Evolutionary conservation across 73 alveolate species (phyloP).

Genomic region (Symbiodinium natans): DNA sequence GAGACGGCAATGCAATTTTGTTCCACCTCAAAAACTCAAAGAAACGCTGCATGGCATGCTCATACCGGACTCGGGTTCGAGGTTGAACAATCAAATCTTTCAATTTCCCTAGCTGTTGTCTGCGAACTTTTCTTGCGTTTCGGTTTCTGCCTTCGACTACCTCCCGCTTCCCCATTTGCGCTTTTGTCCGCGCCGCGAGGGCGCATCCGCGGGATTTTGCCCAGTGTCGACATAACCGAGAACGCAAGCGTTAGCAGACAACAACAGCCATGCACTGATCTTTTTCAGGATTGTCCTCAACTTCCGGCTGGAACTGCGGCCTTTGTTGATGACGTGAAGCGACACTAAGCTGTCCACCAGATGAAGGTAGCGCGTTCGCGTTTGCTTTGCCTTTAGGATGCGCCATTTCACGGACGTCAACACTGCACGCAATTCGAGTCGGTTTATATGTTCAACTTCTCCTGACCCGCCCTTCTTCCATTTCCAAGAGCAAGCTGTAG

Average conservation of each 20-base stretch:
- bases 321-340: neutral
- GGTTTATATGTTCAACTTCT: neutral
- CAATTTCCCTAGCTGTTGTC: neutral
- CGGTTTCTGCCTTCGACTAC: neutral
- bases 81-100: neutral
- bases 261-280: neutral
- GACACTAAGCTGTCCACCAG: neutral
- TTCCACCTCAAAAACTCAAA: neutral
- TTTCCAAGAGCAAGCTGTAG: neutral
- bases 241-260: neutral
- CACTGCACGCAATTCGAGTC: neutral
- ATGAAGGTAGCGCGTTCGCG: neutral
- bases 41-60: neutral
- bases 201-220: constrained; percentile 22
- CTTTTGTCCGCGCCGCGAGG: constrained; percentile 18
- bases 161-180: constrained; percentile 17
- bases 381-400: neutral
- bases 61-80: neutral
- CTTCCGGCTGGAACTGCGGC: neutral
- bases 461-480: neutral
- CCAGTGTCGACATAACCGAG: neutral
- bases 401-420: neutral
- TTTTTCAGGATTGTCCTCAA: neutral
- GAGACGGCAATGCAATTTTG: neutral
- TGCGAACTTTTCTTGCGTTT: neutral